These are phyloP conservation scores for Fusarium annulatum DNA, from an alignment of 2,329 filamentous ascomycete genomes.

Conservation along the genomic window DNA sequence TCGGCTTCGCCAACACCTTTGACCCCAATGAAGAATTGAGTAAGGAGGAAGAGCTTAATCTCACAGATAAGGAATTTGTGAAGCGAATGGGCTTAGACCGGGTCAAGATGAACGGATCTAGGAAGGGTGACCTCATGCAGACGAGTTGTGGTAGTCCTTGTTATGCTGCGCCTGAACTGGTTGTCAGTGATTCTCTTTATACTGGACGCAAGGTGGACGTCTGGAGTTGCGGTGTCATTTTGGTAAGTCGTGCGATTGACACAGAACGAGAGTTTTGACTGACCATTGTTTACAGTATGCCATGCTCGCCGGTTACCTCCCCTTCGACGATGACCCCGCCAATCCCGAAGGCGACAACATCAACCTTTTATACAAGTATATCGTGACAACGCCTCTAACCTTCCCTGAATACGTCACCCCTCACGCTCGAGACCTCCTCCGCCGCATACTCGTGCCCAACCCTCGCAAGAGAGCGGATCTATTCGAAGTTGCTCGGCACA, in stretches of 20 bases:
- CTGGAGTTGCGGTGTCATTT: slow-evolving; percentile 98
- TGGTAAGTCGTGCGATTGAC: slow-evolving; percentile 70
- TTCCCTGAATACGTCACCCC: slow-evolving; percentile 99
- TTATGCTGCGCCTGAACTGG: slow-evolving; percentile 95
- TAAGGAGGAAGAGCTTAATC: slow-evolving; percentile 88
- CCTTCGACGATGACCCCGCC: slow-evolving; percentile 97
- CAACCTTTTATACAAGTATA: slow-evolving; percentile 99
- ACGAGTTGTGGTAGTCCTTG: slow-evolving; percentile 98
- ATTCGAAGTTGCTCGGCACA: slow-evolving; percentile 97
- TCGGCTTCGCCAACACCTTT: slow-evolving; percentile 98
- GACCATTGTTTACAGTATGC: slow-evolving; percentile 76
- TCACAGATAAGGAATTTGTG: slow-evolving; percentile 88
- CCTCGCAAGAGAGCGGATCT: slow-evolving; percentile 94
- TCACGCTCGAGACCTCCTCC: slow-evolving; percentile 90
- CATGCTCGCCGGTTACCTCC: slow-evolving; percentile 97
- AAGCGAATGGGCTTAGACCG: slow-evolving; percentile 88
- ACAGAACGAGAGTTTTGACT: slow-evolving; percentile 2
- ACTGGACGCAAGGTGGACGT: slow-evolving; percentile 98
- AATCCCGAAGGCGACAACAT: slow-evolving; percentile 99
- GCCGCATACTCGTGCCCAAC: slow-evolving; percentile 94
- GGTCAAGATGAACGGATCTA: slow-evolving; percentile 76
- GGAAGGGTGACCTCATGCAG: slow-evolving; percentile 96
- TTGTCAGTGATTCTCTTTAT: slow-evolving; percentile 97
- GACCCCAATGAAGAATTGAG: slow-evolving; percentile 87
- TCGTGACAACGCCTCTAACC: slow-evolving; percentile 94